Conservation (phyloP, 2,329 filamentous ascomycete species). For the Penicillium sp. region DNA sequence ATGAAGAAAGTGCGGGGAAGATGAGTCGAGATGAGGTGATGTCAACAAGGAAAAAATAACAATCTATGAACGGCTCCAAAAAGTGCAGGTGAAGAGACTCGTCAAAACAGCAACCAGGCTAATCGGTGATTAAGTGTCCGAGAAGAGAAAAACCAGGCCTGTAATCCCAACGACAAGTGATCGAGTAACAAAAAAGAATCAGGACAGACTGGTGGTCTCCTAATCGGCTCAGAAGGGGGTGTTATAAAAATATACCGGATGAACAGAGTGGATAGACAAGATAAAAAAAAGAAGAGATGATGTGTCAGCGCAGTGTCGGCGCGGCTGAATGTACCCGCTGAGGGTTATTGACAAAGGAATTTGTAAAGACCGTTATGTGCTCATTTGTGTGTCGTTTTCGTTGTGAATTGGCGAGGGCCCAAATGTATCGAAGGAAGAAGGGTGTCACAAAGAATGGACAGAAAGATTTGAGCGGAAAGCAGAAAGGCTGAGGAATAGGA, state of each 20-base stretch:
- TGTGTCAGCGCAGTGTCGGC: slow-evolving; percentile 21
- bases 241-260: slow-evolving; percentile 26
- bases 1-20: slow-evolving; percentile 5
- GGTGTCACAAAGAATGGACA: slow-evolving; percentile 22
- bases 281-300: slow-evolving; percentile 22
- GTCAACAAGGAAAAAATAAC: slow-evolving; percentile 15
- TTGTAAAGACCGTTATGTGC: slow-evolving; percentile 39
- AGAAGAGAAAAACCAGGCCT: slow-evolving; percentile 24
- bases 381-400: slow-evolving; percentile 39
- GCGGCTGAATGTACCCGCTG: slow-evolving; percentile 26
- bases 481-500: slow-evolving; percentile 1
- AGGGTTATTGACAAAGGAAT: slow-evolving; percentile 32
- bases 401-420: slow-evolving; percentile 19
- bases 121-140: slow-evolving; percentile 25
- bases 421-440: slow-evolving; percentile 20
- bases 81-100: slow-evolving; percentile 10
- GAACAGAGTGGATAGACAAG: slow-evolving; percentile 22
- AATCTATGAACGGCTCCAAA: slow-evolving; percentile 26
- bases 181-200: slow-evolving; percentile 20
- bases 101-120: slow-evolving; percentile 30
- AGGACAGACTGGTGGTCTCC: slow-evolving; percentile 2
- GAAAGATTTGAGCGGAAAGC: slow-evolving; percentile 10
- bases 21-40: slow-evolving; percentile 1
- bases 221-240: slow-evolving; percentile 2
- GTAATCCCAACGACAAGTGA: slow-evolving; percentile 17